Evolutionary conservation across 2,329 filamentous ascomycete genomes (phyloP), one percentile per base, ranked within the genome.

Genomic region (Pseudopyrenochaeta lycopersici): DNA sequence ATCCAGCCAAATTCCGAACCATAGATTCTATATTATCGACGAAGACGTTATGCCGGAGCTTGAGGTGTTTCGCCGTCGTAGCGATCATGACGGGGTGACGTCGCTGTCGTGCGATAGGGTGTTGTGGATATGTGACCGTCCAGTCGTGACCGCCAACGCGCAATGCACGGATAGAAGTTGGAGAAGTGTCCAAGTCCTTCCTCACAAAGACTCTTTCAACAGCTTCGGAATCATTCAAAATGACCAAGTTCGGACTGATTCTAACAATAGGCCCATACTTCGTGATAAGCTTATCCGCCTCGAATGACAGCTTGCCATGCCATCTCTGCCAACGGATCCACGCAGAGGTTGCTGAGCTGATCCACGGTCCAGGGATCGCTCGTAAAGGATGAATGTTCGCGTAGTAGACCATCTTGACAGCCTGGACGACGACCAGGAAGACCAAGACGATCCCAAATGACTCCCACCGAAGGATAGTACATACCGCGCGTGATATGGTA

Each of bases 281-380:
- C 6, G 60, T 41, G 50, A 64, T 58, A 7, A 63, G 60, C 38
- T 55, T 57, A 42, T 64, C 62, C 4, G 60, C 62, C 40, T 61
- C 54, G 14, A 64, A 61, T 6, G 60, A 64, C 14, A 63, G 44
- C 30, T 47, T 30, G 30, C 62, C 60, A 39, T 64, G 52, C 62
- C 60, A 64, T 51, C 57, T 58, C 32, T 63, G 62, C 62, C 55
- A 64, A 3, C 62, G 54, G 7, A 64, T 63, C 62, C 57, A 64
- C 6, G 52, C 27, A 15, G 57, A 55, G 20, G 56, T 61, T 17
- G 53, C 60, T 17, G 60, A 60, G 21, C 50, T 56, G 30, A 64
- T 55, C 59, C 60, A 62, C 30, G 62, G 60, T 23, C 62, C 62
- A 4, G 62, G 59, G 7, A 64, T 48, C 4, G 46, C 39, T 38